Evolutionary conservation across 2,329 filamentous ascomycete species (phyloP).

Genomic region (Dendryphion nanum): DNA sequence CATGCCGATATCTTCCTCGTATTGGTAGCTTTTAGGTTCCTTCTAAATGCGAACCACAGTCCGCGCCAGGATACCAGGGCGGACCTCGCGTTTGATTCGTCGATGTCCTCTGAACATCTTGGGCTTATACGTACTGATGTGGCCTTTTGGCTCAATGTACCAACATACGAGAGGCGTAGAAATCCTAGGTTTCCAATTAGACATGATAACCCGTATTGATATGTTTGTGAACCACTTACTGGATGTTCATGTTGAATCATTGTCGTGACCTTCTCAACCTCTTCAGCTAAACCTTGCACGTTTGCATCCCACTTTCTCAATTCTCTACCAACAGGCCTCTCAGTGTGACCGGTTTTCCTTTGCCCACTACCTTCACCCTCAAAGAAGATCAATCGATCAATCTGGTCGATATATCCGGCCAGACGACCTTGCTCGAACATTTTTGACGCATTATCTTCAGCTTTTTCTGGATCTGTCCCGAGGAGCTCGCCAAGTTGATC

Average conservation of each 20-base stretch:
- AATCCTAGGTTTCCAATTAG: neutral
- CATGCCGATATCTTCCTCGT: too few relatives aligned
- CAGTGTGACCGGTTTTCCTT: conserved; percentile 64
- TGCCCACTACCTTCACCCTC: conserved; percentile 71
- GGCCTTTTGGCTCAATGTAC: conserved; percentile 1
- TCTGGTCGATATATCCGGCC: conserved; percentile 89
- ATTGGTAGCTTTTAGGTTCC: too few relatives aligned
- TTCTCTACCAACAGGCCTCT: conserved; percentile 62
- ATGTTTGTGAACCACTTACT: conserved; percentile 8
- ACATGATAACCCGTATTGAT: neutral
- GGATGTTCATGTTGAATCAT: conserved; percentile 79
- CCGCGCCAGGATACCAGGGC: too few relatives aligned
- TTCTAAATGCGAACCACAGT: too few relatives aligned
- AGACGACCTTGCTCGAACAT: conserved; percentile 96
- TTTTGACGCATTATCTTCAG: conserved; percentile 84
- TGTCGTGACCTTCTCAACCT: conserved; percentile 83
- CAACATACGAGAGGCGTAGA: neutral
- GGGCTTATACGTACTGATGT: too few relatives aligned
- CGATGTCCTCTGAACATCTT: too few relatives aligned
- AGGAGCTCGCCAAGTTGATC: conserved; percentile 74
- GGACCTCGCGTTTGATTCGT: too few relatives aligned
- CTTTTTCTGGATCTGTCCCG: conserved; percentile 74
- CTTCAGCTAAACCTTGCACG: conserved; percentile 81
- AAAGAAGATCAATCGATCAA: conserved; percentile 85
- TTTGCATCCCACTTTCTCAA: conserved; percentile 86